Conservation (phyloP, 139 green algal genomes). For the Chlamydomonas asymmetrica region DNA sequence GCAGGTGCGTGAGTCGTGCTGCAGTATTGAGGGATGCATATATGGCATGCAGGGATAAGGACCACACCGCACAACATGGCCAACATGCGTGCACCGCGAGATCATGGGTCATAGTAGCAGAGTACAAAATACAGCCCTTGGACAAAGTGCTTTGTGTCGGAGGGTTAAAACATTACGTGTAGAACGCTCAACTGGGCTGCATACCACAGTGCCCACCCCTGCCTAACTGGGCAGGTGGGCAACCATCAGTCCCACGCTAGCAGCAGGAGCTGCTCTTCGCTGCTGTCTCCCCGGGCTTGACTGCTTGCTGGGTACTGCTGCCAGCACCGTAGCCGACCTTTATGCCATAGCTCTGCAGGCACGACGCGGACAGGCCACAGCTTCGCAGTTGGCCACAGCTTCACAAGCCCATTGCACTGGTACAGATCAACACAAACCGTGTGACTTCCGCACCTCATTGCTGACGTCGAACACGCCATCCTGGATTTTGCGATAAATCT, state of each 20-base stretch:
- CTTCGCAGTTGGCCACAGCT: not conserved
- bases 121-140: no score
- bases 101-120: not conserved
- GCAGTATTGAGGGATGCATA: no score
- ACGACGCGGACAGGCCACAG: not conserved
- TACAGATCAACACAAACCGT: not conserved
- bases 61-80: not conserved
- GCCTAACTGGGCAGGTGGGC: not conserved
- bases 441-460: conserved; percentile 80
- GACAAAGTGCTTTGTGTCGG: no score
- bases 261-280: conserved; percentile 54
- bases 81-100: not conserved
- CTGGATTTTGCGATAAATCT: conserved; percentile 98
- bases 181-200: not conserved
- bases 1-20: no score
- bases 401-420: not conserved
- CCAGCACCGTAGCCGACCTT: conserved; percentile 94
- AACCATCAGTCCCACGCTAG: conserved; percentile 15
- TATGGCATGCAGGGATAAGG: not conserved
- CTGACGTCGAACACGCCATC: conserved; percentile 94
- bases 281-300: conserved; percentile 51
- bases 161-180: not conserved
- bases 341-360: conserved; percentile 88
- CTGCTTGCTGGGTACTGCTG: conserved; percentile 29
- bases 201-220: not conserved